Conservation (phyloP, 2,329 filamentous ascomycete genomes). For the Diaporthe eres region DNA sequence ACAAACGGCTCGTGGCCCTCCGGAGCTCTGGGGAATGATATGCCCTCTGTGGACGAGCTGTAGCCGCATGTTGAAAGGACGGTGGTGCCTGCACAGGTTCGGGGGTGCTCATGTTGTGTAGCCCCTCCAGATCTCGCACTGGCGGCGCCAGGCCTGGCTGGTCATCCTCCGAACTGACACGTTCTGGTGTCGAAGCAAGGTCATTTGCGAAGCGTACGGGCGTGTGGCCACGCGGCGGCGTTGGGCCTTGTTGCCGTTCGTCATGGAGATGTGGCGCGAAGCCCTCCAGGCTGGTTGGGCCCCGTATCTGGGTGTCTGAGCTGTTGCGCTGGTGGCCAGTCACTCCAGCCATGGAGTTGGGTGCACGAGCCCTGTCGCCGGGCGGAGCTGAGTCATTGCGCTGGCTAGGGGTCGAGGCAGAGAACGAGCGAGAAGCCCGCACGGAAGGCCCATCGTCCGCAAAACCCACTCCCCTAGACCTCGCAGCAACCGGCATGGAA, state of each 20-base stretch:
- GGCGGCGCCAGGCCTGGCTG: constrained; percentile 56
- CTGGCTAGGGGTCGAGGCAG: constrained; percentile 55
- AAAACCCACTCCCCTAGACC: constrained; percentile 67
- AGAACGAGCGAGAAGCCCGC: constrained; percentile 67
- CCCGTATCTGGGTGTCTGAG: constrained; percentile 59
- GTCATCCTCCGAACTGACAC: constrained; percentile 71
- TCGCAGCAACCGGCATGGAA: constrained; percentile 49
- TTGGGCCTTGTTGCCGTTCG: constrained; percentile 26
- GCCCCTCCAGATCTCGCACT: constrained; percentile 66
- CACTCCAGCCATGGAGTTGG: constrained; percentile 52
- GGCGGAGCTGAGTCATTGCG: constrained; percentile 68
- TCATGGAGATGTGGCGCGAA: constrained; percentile 41
- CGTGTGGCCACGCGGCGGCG: constrained; percentile 50
- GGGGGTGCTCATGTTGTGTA: constrained; percentile 73
- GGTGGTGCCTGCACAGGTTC: constrained; percentile 85
- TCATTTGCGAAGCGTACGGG: constrained; percentile 59
- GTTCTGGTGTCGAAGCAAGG: constrained; percentile 63
- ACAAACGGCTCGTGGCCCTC: constrained; percentile 87
- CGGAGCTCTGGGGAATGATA: constrained; percentile 84
- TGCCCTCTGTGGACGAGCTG: constrained; percentile 78
- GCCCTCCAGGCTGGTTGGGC: constrained; percentile 46
- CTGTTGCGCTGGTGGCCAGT: constrained; percentile 61
- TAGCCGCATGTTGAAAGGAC: constrained; percentile 76
- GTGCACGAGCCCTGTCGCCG: constrained; percentile 53
- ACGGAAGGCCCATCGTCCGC: constrained; percentile 66